Evolutionary conservation across 2,329 filamentous ascomycete genomes (phyloP), one percentile per base, ranked within the genome.

Genomic region (Aurifilum marmelostoma): DNA sequence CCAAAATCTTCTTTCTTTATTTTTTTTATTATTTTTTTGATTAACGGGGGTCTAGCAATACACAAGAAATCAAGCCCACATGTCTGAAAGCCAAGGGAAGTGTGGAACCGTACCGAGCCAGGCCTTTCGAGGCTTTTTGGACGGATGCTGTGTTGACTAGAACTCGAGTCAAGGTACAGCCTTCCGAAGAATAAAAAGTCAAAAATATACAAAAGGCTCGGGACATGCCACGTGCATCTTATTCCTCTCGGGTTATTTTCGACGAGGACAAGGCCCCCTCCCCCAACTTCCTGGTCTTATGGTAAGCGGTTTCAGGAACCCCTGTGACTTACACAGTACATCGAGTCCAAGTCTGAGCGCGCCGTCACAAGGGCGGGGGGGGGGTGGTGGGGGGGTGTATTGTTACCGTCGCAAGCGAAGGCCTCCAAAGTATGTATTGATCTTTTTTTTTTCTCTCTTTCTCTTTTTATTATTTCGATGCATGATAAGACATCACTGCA

Each of bases 171-270:
- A 14, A n/a, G 12, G 34, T 18, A 14, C 4, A 4, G 8, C 12
- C n/a, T 16, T 24, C 27, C n/a, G 41, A 43, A 43, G n/a, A 47
- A 47, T 5, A n/a, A n/a, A 21, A n/a, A n/a, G n/a, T n/a, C n/a
- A n/a, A 9, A 27, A 63, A 63, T 63, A n/a, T n/a, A n/a, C n/a
- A n/a, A n/a, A n/a, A n/a, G n/a, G n/a, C 27, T 63, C 61, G 61
- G 61, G 21, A 50, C 8, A 50, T 63, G 61, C 61, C 61, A 63
- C 61, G 61, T 63, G 61, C 61, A 43, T 37, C 32, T 37, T 21
- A 59, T n/a, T 59, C 21, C 29, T 4, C 27, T 37, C 32, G 56
- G 56, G 29, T 24, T 27, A 43, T 63, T 52, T 50, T 50, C 41
- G 34, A 34, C 14, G 43, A 63, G 12, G 32, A 18, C 61, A 63